Evolutionary conservation across 106 monocot species (phyloP).

Genomic region (Xerophyta viscosa): DNA sequence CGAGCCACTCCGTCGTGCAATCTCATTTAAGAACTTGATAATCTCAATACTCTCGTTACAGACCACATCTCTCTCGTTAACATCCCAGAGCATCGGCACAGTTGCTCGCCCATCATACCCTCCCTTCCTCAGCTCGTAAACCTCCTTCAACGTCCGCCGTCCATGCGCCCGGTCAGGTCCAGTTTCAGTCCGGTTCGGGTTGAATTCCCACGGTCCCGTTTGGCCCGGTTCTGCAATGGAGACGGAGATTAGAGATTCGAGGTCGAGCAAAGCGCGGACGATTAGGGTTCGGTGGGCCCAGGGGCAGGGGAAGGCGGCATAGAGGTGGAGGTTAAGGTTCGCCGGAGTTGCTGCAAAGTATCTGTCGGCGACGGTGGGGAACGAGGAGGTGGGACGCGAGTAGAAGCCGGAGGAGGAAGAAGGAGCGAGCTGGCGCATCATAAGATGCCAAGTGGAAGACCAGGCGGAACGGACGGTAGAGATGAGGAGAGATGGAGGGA

Average conservation of each 20-base stretch:
- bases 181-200: slow-evolving; percentile 2
- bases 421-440: slow-evolving; percentile 98
- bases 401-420: slow-evolving; percentile 58
- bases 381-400: slow-evolving; percentile 58
- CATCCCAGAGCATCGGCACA: slow-evolving; percentile 96
- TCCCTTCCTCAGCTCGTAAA: slow-evolving; percentile 44
- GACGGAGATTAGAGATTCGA: slow-evolving; percentile 32
- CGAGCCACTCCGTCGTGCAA: neutral
- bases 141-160: slow-evolving; percentile 51
- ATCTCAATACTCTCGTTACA: slow-evolving; percentile 95
- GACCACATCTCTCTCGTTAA: slow-evolving; percentile 42
- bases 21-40: slow-evolving; percentile 40
- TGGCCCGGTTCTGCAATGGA: slow-evolving; percentile 46
- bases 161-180: slow-evolving; percentile 28
- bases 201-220: slow-evolving; percentile 70
- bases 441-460: slow-evolving; percentile 83
- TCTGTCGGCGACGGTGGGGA: slow-evolving; percentile 42
- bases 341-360: neutral
- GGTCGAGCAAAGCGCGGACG: slow-evolving; percentile 53
- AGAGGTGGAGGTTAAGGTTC: slow-evolving; percentile 42
- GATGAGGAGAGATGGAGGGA: slow-evolving; percentile 67
- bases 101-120: slow-evolving; percentile 80
- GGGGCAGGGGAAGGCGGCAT: slow-evolving; percentile 80
- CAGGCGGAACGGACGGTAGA: slow-evolving; percentile 65
- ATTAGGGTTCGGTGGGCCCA: slow-evolving; percentile 93